These are phyloP conservation scores for Fusarium tupiense DNA, from an alignment of 2,329 filamentous ascomycete species.

Conservation along the genomic window DNA sequence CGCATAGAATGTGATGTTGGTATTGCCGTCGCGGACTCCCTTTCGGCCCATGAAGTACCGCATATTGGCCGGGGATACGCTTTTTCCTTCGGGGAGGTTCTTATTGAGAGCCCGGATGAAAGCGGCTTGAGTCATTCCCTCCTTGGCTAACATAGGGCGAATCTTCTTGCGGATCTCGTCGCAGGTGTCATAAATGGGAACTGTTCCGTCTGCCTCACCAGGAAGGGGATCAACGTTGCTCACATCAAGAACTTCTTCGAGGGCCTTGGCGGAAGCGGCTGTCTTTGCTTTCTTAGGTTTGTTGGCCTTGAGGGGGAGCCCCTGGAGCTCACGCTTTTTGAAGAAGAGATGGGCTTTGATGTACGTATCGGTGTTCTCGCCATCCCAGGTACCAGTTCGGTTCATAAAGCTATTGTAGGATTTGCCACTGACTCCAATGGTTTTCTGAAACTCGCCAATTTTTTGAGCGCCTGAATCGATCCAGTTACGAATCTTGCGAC, in stretches of 20 bases:
- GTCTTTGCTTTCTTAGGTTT: slow-evolving; percentile 47
- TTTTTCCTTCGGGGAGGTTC: slow-evolving; percentile 49
- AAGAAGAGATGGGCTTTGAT: slow-evolving; percentile 55
- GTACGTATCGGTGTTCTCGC: slow-evolving; percentile 49
- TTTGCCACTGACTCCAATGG: slow-evolving; percentile 51
- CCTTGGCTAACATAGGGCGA: slow-evolving; percentile 54
- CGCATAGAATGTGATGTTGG: slow-evolving; percentile 60
- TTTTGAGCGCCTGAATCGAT: slow-evolving; percentile 42
- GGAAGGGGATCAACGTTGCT: slow-evolving; percentile 52
- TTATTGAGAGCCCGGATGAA: slow-evolving; percentile 61
- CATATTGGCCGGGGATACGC: slow-evolving; percentile 56
- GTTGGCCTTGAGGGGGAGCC: slow-evolving; percentile 50
- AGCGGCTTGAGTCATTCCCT: slow-evolving; percentile 59
- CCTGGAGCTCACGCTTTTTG: slow-evolving; percentile 60
- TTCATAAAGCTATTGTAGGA: slow-evolving; percentile 59
- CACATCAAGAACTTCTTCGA: slow-evolving; percentile 50
- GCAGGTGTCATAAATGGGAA: slow-evolving; percentile 66
- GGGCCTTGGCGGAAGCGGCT: slow-evolving; percentile 37
- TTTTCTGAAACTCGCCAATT: slow-evolving; percentile 57
- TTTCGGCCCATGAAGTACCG: slow-evolving; percentile 61
- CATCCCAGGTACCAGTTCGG: slow-evolving; percentile 54
- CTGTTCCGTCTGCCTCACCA: slow-evolving; percentile 57
- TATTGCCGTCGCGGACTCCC: slow-evolving; percentile 59
- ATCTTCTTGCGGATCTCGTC: slow-evolving; percentile 68
- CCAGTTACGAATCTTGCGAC: slow-evolving; percentile 40